Evolutionary conservation across 106 monocot species (phyloP).

Genomic region (Narthecium ossifragum): DNA sequence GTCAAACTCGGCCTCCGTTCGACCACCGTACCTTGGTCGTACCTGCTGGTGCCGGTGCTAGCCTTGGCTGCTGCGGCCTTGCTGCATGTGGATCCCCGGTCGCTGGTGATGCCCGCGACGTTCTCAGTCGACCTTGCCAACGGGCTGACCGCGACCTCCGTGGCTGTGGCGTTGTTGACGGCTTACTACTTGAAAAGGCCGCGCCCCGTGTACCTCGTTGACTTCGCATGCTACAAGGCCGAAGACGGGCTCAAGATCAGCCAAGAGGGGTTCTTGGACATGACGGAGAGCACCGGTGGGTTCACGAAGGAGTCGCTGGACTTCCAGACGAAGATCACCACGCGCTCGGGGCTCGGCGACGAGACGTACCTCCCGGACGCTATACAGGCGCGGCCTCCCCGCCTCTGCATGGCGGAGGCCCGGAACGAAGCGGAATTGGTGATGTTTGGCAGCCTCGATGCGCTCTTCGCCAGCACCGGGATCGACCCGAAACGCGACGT

Average conservation of each 20-base stretch:
- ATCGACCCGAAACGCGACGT: conserved; percentile 48
- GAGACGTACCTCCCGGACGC: conserved; percentile 54
- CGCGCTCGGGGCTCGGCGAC: conserved; percentile 60
- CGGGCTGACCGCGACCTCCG: conserved; percentile 1
- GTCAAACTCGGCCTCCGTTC: conserved; percentile 46
- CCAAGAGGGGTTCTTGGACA: conserved; percentile 35
- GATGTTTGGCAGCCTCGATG: conserved; percentile 56
- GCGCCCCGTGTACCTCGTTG: conserved; percentile 53
- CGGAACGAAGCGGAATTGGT: conserved; percentile 46
- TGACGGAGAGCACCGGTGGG: conserved; percentile 39
- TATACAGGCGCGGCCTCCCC: conserved; percentile 50
- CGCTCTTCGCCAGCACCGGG: conserved; percentile 44
- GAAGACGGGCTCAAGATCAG: conserved; percentile 46
- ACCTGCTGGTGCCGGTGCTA: conserved; percentile 15
- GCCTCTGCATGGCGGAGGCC: conserved; percentile 51
- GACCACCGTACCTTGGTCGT: conserved; percentile 17
- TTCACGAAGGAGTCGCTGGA: conserved; percentile 45
- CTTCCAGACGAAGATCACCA: conserved; percentile 51
- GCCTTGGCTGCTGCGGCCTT: neutral
- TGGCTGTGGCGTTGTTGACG: conserved; percentile 12
- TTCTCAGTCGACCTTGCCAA: conserved; percentile 25
- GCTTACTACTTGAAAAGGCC: conserved; percentile 35
- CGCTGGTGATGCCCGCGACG: conserved; percentile 9
- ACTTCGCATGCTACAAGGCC: conserved; percentile 63
- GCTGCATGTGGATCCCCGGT: conserved; percentile 9